Evolutionary conservation across 371 early-diverging fungal species (phyloP), one percentile per base, ranked within the genome.

Genomic region (Zychaea mexicana): DNA sequence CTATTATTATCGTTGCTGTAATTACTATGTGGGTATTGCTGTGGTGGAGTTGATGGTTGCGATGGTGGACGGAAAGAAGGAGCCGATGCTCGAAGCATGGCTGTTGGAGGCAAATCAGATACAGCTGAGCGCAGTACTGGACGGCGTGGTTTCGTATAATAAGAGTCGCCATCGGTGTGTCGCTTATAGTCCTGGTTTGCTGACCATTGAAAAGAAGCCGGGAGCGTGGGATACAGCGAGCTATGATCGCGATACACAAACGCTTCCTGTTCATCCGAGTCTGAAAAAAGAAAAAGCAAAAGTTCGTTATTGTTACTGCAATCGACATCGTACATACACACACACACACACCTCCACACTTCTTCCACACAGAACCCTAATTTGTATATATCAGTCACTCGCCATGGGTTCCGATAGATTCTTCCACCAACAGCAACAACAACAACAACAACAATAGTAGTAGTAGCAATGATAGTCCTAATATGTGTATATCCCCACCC

Each of bases 111-210:
- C 30, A 78, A 49, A 38, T 78, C 79, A 13, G 79, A 79, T 21
- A 79, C 66, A 27, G 76, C 72, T 6, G 76, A 74, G 9, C 79
- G 74, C 39, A 79, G 38, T 2, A 70, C 76, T 22, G 79, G 79
- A 15, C 76, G 70, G 28, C 71, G 62, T 31, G 60, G 68, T 55
- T 63, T 67, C 19, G 54, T 52, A 33, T 49, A 26, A 21, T 33
- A 47, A 13, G 57, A 57, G 8, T 61, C 64, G 30, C 52, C 52
- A 31, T 61, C 69, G 2, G 61, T 53, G 28, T 57, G 32, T n/a
- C 39, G 46, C 27, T 60, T 49, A 24, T 21, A 10, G 27, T 60
- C 52, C 17, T 55, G 52, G 6, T 64, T 58, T 17, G 38, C 58
- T n/a, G 60, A 56, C 60, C 70, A 60, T 22, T 65, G 60, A 24